Evolutionary conservation across 371 early-diverging fungal species (phyloP).

Genomic region (Mycotypha africana): DNA sequence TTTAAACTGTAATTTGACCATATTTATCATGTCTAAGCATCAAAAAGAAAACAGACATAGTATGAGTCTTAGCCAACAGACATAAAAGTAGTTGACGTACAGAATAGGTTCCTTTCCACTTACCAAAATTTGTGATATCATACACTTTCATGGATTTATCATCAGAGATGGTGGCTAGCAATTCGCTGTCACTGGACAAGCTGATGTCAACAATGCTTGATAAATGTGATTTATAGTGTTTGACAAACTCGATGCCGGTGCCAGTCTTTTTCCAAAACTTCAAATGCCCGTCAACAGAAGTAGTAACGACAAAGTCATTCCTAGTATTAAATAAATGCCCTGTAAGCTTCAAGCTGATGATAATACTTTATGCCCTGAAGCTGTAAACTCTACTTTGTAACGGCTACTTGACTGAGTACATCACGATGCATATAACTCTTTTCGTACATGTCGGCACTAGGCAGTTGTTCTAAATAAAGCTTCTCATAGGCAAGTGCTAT

Average conservation of each 20-base stretch:
- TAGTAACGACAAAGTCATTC: slow-evolving; percentile 90
- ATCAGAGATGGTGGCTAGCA: slow-evolving; percentile 78
- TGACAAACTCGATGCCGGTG: slow-evolving; percentile 93
- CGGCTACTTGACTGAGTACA: slow-evolving; percentile 67
- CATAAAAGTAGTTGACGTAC: not conserved
- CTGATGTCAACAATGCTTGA: slow-evolving; percentile 51
- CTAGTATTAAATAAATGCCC: too few species aligned
- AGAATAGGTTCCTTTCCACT: too few species aligned
- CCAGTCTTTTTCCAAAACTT: slow-evolving; percentile 98
- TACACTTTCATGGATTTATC: slow-evolving; percentile 90
- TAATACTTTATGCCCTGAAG: too few species aligned
- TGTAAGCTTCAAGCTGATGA: too few species aligned
- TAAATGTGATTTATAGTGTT: slow-evolving; percentile 91
- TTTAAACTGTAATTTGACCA: slow-evolving; percentile 73
- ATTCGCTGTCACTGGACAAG: slow-evolving; percentile 70
- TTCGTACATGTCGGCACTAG: slow-evolving; percentile 87
- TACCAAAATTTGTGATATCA: slow-evolving; percentile 93
- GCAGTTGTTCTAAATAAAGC: slow-evolving; percentile 72
- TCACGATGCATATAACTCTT: slow-evolving; percentile 95
- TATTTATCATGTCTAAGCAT: slow-evolving; percentile 89
- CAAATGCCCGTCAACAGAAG: slow-evolving; percentile 92
- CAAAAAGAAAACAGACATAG: not conserved
- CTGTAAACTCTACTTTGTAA: slow-evolving; percentile 77
- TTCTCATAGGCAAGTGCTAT: slow-evolving; percentile 71
- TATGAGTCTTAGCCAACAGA: too few species aligned